Conservation (phyloP, 2,329 filamentous ascomycete genomes). For the Fusarium temperatum region DNA sequence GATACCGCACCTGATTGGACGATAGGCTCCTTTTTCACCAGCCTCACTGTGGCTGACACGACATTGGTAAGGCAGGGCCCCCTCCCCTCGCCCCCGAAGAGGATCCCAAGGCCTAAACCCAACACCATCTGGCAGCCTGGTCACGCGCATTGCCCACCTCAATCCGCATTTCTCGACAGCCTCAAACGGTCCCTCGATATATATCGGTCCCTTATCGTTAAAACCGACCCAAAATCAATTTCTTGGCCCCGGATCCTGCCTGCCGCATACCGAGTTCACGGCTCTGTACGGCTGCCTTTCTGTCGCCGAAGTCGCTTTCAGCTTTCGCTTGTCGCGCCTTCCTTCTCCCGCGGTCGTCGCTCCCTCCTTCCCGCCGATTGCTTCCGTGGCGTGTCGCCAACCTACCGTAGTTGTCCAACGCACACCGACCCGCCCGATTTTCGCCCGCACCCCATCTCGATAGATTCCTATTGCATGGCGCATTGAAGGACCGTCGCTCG, state of each 20-base stretch:
- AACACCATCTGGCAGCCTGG: slow-evolving; percentile 47
- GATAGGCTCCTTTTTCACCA: slow-evolving; percentile 8
- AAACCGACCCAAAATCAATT: slow-evolving; percentile 4
- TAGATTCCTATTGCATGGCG: slow-evolving; percentile 45
- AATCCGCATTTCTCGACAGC: slow-evolving; percentile 46
- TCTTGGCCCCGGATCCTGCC: slow-evolving; percentile 26
- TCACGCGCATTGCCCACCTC: slow-evolving; percentile 52
- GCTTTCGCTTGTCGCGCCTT: slow-evolving; percentile 28
- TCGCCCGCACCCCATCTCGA: slow-evolving; percentile 25
- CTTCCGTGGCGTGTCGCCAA: slow-evolving; percentile 41
- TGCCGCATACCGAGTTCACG: slow-evolving; percentile 24
- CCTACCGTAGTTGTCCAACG: slow-evolving; percentile 25
- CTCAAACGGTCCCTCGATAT: slow-evolving; percentile 43
- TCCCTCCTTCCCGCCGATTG: slow-evolving; percentile 32
- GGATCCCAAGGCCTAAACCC: slow-evolving; percentile 40
- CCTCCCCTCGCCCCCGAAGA: slow-evolving; percentile 26
- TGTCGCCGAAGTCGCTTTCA: slow-evolving; percentile 28
- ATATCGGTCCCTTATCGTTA: slow-evolving; percentile 35
- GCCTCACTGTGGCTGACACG: slow-evolving; percentile 41
- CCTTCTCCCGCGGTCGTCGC: slow-evolving; percentile 30
- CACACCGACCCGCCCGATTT: slow-evolving; percentile 29
- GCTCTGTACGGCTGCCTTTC: slow-evolving; percentile 6
- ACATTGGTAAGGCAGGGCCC: slow-evolving; percentile 32
- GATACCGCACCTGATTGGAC: slow-evolving; percentile 21
- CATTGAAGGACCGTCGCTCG: slow-evolving; percentile 42